Evolutionary conservation across 176 grass and related monocot genomes (phyloP).

Genomic region (Triticum turgidum): DNA sequence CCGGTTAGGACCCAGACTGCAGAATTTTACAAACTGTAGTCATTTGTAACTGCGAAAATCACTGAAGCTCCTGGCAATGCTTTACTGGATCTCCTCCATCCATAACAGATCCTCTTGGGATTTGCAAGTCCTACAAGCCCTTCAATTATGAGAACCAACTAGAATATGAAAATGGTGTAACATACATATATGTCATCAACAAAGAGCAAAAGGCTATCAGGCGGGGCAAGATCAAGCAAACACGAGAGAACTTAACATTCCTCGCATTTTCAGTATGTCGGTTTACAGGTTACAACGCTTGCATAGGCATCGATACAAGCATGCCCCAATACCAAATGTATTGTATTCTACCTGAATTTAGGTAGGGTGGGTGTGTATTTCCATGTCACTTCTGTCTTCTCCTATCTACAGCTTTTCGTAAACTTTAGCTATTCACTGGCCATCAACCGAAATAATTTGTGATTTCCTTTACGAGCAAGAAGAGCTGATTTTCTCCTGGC

Average conservation of each 20-base stretch:
- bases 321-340: constrained; percentile 24
- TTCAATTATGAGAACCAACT: constrained; percentile 6
- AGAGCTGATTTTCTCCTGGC: constrained; percentile 56
- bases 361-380: constrained; percentile 32
- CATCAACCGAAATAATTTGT: constrained; percentile 54
- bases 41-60: background rate
- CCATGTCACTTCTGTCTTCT: background rate
- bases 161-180: constrained; percentile 21
- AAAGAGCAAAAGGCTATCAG: background rate
- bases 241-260: background rate
- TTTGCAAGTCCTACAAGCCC: background rate
- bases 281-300: constrained; percentile 19
- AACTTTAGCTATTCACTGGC: constrained; percentile 7
- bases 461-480: constrained; percentile 64
- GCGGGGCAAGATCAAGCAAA: background rate
- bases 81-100: background rate
- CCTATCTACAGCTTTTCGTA: constrained; percentile 26
- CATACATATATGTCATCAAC: constrained; percentile 16
- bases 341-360: constrained; percentile 23
- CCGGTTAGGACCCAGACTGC: too few species aligned
- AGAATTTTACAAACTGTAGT: background rate
- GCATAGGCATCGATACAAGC: background rate
- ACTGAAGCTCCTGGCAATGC: background rate
- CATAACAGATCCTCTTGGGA: background rate
- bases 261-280: constrained; percentile 4